phyloP scores from a whole-genome alignment of 129 eudicot genomes.

The Helianthus annuus region HanXRQr2.0-SUNRISE NC_035440.2:84055979-84056478 shows the following conservation, averaged over 20 bases:
- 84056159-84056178: too few relatives aligned
- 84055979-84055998: conserved; percentile 18
- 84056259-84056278: too few relatives aligned
- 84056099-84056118: not conserved
- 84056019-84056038: not conserved
- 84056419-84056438: too few relatives aligned
- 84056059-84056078: not conserved
- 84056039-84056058: not conserved
- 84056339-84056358: not conserved
- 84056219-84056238: too few relatives aligned
- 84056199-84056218: too few relatives aligned
- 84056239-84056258: too few relatives aligned
- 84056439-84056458: too few relatives aligned
- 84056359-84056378: not conserved
- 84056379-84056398: not conserved
- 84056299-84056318: not conserved
- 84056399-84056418: too few relatives aligned
- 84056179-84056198: not conserved
- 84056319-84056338: not conserved
- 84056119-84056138: conserved; percentile 20
- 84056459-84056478: too few relatives aligned
- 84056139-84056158: not conserved
- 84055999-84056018: not conserved
- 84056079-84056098: not conserved
- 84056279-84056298: not conserved